These are phyloP conservation scores for Phytophthora litchii DNA, from an alignment of 352 stramenopile genomes.

Conservation along the genomic window DNA sequence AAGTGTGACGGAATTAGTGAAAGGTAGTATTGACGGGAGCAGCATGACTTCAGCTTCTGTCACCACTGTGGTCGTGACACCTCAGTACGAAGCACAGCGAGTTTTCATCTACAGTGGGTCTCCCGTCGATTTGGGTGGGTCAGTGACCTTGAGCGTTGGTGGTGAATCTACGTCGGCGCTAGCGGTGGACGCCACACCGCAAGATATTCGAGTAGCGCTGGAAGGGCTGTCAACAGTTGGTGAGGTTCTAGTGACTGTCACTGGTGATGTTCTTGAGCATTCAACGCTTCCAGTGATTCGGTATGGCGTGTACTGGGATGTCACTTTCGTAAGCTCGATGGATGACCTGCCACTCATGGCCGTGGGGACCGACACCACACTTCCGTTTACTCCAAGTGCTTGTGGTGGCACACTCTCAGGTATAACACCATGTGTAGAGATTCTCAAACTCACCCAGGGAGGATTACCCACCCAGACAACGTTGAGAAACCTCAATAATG, in stretches of 20 bases:
- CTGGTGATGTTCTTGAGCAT: constrained; percentile 27
- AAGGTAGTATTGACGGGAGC: constrained; percentile 41
- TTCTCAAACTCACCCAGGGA: constrained; percentile 39
- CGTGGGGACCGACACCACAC: constrained; percentile 38
- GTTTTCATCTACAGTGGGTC: constrained; percentile 69
- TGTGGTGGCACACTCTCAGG: constrained; percentile 70
- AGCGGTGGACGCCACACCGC: constrained; percentile 42
- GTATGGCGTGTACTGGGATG: constrained; percentile 70
- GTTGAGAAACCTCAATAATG: constrained; percentile 28
- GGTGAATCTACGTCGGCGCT: constrained; percentile 63
- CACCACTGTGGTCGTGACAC: constrained; percentile 33
- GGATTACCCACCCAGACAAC: constrained; percentile 36
- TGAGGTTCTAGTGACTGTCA: constrained; percentile 52
- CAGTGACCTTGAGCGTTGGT: constrained; percentile 65
- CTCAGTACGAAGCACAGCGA: constrained; percentile 65
- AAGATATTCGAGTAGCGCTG: constrained; percentile 56
- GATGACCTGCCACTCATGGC: constrained; percentile 54
- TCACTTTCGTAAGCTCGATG: constrained; percentile 53
- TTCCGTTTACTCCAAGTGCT: constrained; percentile 43
- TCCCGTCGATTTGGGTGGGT: constrained; percentile 60
- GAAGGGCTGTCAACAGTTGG: constrained; percentile 71
- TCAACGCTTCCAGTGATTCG: constrained; percentile 41
- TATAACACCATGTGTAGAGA: constrained; percentile 56
- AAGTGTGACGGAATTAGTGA: constrained; percentile 45
- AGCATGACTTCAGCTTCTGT: constrained; percentile 24